These are phyloP conservation scores for Trichocladium uniseriatum DNA, from an alignment of 495 filamentous ascomycete genomes.

Conservation along the genomic window DNA sequence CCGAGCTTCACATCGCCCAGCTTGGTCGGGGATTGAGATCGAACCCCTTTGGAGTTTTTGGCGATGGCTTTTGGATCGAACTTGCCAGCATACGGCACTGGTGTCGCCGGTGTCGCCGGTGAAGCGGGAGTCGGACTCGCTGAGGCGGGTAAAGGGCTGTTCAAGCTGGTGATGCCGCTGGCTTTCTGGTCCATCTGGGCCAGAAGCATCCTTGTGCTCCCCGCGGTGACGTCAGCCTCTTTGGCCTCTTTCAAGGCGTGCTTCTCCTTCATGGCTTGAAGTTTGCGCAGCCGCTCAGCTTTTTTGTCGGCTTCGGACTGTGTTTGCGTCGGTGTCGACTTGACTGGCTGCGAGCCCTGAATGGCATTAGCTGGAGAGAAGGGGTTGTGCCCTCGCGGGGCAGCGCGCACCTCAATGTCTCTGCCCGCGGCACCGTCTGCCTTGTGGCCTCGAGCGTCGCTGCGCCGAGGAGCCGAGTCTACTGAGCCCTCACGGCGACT, in stretches of 20 bases:
- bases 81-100: conserved; percentile 60
- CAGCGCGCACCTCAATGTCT: conserved; percentile 40
- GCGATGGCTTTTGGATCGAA: conserved; percentile 84
- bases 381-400: conserved; percentile 7
- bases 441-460: conserved; percentile 47
- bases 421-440: conserved; percentile 37
- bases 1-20: conserved; percentile 29
- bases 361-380: conserved; percentile 11
- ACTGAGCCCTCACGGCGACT: conserved; percentile 66
- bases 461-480: conserved; percentile 61
- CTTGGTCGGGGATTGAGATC: conserved; percentile 28
- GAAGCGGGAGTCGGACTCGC: conserved; percentile 44
- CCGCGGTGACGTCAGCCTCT: conserved; percentile 56
- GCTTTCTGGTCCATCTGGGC: conserved; percentile 70
- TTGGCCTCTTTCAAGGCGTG: conserved; percentile 72
- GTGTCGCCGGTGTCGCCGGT: conserved; percentile 29
- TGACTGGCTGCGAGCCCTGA: conserved; percentile 28
- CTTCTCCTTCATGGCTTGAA: conserved; percentile 89
- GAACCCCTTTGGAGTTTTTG: conserved; percentile 57
- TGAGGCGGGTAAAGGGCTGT: conserved; percentile 43
- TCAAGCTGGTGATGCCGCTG: conserved; percentile 38
- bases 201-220: conserved; percentile 56
- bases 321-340: conserved; percentile 44
- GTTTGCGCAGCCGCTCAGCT: conserved; percentile 69
- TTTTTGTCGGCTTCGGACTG: conserved; percentile 76